Base-by-base conservation (phyloP, 2,329 filamentous ascomycete species). In the Xylariales sp. region DNA sequence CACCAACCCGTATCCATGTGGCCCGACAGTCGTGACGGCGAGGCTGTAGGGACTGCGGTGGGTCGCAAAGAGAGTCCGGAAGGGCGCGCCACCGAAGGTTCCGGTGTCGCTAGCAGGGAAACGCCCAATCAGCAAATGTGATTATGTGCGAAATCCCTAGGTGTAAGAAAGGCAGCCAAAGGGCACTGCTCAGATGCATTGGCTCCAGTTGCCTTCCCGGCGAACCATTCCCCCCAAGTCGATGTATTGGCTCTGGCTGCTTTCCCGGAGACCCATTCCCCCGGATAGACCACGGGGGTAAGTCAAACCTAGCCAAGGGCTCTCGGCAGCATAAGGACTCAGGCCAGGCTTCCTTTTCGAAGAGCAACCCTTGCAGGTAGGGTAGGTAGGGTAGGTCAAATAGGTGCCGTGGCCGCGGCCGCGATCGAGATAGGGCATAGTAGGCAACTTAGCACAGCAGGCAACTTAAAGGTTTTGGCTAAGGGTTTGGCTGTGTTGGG, bases 151-250 rank as follows among this genome's bases (percentile, higher is more conserved):
- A 45, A 36, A 41, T 16, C 41, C n/a, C 16, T 14, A 56, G 48
- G 32, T 64, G 54, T 23, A 59, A 55, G 64, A 63, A 64, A 67
- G 65, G 65, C 65, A 60, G n/a, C 41, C 16, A 55, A 64, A 67
- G 65, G 65, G 53, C 53, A 49, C 10, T 57, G 50, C 18, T 41
- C 14, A 50, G 23, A 63, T 34, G 54, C 46, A 63, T 34, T 43
- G 39, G 52, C 36, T 49, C 32, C 32, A 23, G 65, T 64, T 67
- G 65, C 60, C 60, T 67, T 56, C 41, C 50, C 54, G 39, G 53
- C 61, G 65, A 45, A 32, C 36, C 45, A 54, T 64, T 18, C 48
- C 48, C 49, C 28, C 34, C 57, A n/a, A 23, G 39, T 3, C 14
- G 39, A 36, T 34, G 48, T 18, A 58, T 34, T 32, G 46, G 45